Evolutionary conservation across 768 basidiomycete genomes (phyloP), one percentile per base, ranked within the genome.

Genomic region (Tricholoma flavovirens): DNA sequence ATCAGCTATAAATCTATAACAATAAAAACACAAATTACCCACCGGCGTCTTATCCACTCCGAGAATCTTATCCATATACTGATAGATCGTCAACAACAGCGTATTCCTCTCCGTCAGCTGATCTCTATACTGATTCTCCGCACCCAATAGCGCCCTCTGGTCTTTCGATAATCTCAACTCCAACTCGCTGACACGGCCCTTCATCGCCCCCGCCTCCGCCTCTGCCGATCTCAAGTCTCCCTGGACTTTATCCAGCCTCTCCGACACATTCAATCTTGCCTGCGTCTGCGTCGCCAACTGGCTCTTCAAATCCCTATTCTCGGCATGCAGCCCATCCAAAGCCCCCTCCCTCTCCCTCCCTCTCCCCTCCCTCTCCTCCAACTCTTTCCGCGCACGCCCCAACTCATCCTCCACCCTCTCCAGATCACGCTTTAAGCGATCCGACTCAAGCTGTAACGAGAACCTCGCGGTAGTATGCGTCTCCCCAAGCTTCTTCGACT

Each of bases 71-170:
- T 97, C 95, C 78, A 96, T 82, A 66, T 95, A 94, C 71, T 97
- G 93, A 69, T 93, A 97, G 24, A 97, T 90, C 7, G 92, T 93
- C 62, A 97, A 75, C 53, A 98, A 73, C 29, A 98, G 76, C 22
- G 93, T 94, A 68, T 94, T 97, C 55, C 93, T 77, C 75, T 98
- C 96, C 15, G 92, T 93, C 32, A 96, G 70, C 72, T 98, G 95
- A 71, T 96, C 91, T 24, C 94, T 79, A 66, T 90, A 93, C 70
- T 92, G 87, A 53, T 73, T 81, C 70, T 96, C 93, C 2, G 86
- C 83, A 21, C 72, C 68, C 59, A 91, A 67, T 56, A 93, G 67
- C 40, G 83, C 77, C 35, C 89, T 77, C 68, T 93, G 90, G 59
- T 94, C 93, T 69, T 91, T 92, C 38, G 83, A 82, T 59, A 95